These are phyloP conservation scores for Mycena vulgaris DNA, from an alignment of 768 basidiomycete species.

Conservation along the genomic window DNA sequence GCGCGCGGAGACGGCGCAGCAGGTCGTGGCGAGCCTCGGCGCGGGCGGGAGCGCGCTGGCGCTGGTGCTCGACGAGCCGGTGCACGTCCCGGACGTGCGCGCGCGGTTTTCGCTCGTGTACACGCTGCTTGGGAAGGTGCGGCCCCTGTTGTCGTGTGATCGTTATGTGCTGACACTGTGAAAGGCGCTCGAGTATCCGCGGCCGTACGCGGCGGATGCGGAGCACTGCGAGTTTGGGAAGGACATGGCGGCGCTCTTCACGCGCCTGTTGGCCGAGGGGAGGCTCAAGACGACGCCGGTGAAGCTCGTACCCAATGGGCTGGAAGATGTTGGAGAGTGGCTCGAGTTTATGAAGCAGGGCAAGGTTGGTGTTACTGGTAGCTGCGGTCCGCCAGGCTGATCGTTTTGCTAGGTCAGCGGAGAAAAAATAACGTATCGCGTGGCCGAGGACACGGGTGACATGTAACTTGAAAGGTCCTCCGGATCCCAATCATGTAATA, in stretches of 20 bases:
- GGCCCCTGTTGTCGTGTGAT: neutral
- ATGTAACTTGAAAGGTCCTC: no score
- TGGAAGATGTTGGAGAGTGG: slow-evolving; percentile 35
- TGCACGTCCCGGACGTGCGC: slow-evolving; percentile 11
- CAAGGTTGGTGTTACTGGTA: slow-evolving; percentile 27
- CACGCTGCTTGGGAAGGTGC: slow-evolving; percentile 39
- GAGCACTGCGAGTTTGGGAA: slow-evolving; percentile 38
- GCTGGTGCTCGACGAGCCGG: slow-evolving; percentile 23
- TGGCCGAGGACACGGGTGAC: slow-evolving; percentile 6
- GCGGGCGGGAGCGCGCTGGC: slow-evolving; percentile 19
- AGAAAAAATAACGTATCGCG: slow-evolving; percentile 40
- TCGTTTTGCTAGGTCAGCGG: slow-evolving; percentile 34
- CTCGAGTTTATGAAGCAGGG: slow-evolving; percentile 40
- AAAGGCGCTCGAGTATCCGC: slow-evolving; percentile 27
- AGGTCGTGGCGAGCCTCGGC: slow-evolving; percentile 26
- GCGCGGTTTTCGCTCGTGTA: slow-evolving; percentile 37
- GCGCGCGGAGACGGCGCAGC: slow-evolving; percentile 29
- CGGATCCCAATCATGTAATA: no score
- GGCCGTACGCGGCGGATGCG: slow-evolving; percentile 21
- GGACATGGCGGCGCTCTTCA: slow-evolving; percentile 20
- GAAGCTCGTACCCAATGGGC: slow-evolving; percentile 37
- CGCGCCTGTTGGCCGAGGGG: slow-evolving; percentile 22
- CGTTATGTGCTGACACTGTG: neutral
- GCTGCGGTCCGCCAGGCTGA: no score
- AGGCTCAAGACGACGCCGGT: slow-evolving; percentile 34